Evolutionary conservation across 2,329 filamentous ascomycete species (phyloP).

Genomic region (Paecilomyces variotii): DNA sequence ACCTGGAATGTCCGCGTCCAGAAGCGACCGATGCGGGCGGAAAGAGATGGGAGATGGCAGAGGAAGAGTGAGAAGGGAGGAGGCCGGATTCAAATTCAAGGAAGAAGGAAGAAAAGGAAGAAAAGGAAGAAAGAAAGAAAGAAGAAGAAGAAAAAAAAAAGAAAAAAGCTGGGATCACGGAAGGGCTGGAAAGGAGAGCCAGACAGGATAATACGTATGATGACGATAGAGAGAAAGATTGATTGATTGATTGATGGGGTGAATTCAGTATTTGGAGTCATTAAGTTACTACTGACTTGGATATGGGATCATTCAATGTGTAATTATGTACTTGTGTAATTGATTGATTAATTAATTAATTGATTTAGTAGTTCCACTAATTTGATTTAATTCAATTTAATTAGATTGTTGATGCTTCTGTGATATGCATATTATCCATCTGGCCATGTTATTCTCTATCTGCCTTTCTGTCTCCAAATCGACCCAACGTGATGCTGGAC

Average conservation of each 20-base stretch:
- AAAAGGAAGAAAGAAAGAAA: not conserved
- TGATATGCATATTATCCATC: too few relatives aligned
- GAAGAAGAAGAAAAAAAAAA: not conserved
- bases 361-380: too few relatives aligned
- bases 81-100: too few relatives aligned
- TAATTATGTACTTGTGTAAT: too few relatives aligned
- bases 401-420: too few relatives aligned
- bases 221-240: not conserved
- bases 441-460: too few relatives aligned
- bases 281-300: too few relatives aligned
- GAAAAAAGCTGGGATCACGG: not conserved
- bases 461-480: too few relatives aligned
- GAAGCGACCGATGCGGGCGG: not conserved
- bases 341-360: too few relatives aligned
- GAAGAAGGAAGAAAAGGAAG: constrained; percentile 1
- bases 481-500: not conserved
- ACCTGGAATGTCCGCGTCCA: not conserved
- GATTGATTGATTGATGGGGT: not conserved
- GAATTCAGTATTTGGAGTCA: too few relatives aligned
- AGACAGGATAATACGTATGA: not conserved
- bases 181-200: not conserved
- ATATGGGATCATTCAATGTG: too few relatives aligned
- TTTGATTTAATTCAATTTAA: too few relatives aligned
- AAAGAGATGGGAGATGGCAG: not conserved
- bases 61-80: constrained; percentile 1